A percentile compares a stretch with the other conserved stretches of the same genome.
These are phyloP conservation scores for Claviceps sp. DNA, from an alignment of 2,329 filamentous ascomycete species.

Conservation along the genomic window DNA sequence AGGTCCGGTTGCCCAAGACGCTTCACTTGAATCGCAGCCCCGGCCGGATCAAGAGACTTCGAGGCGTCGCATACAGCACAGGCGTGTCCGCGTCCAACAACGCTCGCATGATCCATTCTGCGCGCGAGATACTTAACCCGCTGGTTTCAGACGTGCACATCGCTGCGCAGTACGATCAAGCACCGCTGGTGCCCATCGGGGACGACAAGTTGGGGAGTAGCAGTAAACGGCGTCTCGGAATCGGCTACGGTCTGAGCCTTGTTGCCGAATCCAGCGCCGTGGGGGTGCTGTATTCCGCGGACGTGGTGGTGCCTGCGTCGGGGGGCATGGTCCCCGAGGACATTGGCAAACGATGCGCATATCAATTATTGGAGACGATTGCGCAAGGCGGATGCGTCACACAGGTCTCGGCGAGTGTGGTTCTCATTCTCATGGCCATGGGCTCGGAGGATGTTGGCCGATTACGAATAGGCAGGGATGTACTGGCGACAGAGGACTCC, in stretches of 20 bases:
- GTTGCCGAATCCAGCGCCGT: conserved; percentile 80
- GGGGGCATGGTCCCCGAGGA: conserved; percentile 84
- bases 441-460: conserved; percentile 90
- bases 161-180: conserved; percentile 63
- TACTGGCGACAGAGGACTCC: conserved; percentile 68
- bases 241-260: conserved; percentile 82
- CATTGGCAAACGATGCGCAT: conserved; percentile 75
- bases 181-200: conserved; percentile 39
- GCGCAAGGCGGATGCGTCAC: conserved; percentile 72
- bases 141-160: conserved; percentile 84
- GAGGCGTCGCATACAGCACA: conserved; percentile 86
- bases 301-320: conserved; percentile 58
- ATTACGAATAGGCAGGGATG: conserved; percentile 65
- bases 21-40: conserved; percentile 72
- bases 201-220: conserved; percentile 33
- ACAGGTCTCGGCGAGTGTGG: conserved; percentile 54
- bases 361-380: conserved; percentile 75
- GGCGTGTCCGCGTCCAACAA: conserved; percentile 91
- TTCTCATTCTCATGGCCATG: conserved; percentile 93
- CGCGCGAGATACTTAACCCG: conserved; percentile 73
- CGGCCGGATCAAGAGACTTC: conserved; percentile 73
- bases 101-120: conserved; percentile 84
- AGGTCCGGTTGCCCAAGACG: conserved; percentile 87
- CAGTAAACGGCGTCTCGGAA: conserved; percentile 53
- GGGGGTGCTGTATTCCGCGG: conserved; percentile 77